Conservation (phyloP, 768 basidiomycete species). For the Trametes punicea region DNA sequence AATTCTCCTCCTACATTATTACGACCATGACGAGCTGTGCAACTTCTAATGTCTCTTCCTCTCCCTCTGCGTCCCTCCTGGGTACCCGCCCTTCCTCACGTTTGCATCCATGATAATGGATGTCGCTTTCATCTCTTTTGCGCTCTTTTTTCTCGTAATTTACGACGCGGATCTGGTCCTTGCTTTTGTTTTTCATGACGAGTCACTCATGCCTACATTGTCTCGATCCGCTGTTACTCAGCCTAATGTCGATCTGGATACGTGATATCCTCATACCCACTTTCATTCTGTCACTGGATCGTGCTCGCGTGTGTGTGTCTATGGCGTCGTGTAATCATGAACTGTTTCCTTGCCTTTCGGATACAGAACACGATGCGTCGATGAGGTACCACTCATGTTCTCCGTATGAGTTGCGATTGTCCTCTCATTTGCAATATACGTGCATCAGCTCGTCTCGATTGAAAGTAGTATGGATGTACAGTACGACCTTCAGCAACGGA, state of each 20-base stretch:
- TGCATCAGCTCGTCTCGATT: conserved; percentile 5
- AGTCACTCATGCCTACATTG: conserved; percentile 51
- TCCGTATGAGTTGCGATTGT: conserved; percentile 8
- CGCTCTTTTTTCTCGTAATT: conserved; percentile 33
- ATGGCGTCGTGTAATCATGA: conserved; percentile 58
- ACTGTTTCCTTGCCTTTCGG: conserved; percentile 14
- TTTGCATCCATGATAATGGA: conserved; percentile 31
- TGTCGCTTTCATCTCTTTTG: conserved; percentile 34
- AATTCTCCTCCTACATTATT: conserved; percentile 35
- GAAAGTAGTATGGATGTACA: no score
- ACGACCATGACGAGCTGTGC: conserved; percentile 35
- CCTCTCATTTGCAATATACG: conserved; percentile 17
- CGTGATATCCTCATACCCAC: conserved; percentile 33
- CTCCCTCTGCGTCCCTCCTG: conserved; percentile 20
- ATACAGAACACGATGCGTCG: conserved; percentile 9
- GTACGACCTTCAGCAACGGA: no score
- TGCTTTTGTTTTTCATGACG: conserved; percentile 50
- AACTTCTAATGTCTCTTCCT: conserved; percentile 27
- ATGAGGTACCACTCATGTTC: conserved; percentile 5
- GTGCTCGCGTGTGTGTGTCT: conserved; percentile 48
- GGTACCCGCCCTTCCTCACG: conserved; percentile 30
- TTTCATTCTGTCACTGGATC: conserved; percentile 52
- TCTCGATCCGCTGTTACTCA: conserved; percentile 39
- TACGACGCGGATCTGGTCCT: conserved; percentile 54
- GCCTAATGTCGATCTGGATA: conserved; percentile 47